Evolutionary conservation across 495 filamentous ascomycete species (phyloP).

Genomic region (Echria macrotheca): DNA sequence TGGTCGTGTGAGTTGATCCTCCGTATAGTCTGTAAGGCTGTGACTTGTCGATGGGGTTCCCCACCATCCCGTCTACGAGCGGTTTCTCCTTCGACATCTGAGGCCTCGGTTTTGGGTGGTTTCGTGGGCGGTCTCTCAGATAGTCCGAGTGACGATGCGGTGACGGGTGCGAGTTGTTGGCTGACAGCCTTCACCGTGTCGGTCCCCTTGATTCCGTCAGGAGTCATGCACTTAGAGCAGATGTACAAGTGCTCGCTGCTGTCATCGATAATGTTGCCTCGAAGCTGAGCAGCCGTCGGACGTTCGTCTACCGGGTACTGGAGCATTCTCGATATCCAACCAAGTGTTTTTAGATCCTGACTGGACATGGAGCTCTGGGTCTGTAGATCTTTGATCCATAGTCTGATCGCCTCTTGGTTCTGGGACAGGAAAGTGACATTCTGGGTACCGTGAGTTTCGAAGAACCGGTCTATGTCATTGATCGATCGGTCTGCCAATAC

Average conservation of each 20-base stretch:
- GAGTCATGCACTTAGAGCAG: background rate
- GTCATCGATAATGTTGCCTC: background rate
- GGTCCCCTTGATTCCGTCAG: background rate
- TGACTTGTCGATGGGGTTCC: background rate
- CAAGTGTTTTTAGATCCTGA: background rate
- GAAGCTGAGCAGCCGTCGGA: conserved; percentile 1
- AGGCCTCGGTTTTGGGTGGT: no score
- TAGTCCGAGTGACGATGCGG: no score
- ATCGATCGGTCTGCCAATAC: conserved; percentile 15
- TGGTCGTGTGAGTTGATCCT: background rate
- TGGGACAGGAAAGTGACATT: background rate
- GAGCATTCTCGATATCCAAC: background rate
- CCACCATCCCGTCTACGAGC: background rate
- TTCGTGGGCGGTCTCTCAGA: no score
- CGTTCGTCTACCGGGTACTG: background rate
- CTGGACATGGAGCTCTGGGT: background rate
- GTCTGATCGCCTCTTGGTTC: background rate
- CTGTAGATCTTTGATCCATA: background rate
- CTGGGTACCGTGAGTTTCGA: background rate
- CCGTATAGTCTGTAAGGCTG: no score
- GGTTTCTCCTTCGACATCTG: no score
- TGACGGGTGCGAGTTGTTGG: no score
- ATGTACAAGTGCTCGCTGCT: background rate
- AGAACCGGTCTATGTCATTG: background rate
- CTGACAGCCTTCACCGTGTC: no score